These are phyloP conservation scores for Kluyveromyces dobzhanskii DNA, from an alignment of 805 yeast species.

Conservation along the genomic window DNA sequence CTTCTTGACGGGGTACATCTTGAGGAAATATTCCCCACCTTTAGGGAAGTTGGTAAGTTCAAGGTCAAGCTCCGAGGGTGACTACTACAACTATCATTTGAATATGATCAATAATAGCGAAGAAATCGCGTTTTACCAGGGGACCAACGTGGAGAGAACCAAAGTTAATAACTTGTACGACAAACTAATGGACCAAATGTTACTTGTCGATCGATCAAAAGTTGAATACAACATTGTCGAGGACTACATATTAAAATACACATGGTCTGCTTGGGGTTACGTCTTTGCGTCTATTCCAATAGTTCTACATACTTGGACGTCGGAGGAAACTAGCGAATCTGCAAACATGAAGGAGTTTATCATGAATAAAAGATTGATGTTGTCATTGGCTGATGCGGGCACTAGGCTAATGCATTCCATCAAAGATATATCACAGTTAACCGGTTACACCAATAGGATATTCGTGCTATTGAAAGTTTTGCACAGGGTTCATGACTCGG, in stretches of 20 bases:
- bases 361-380: conserved; percentile 82
- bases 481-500: conserved; percentile 68
- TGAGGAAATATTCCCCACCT: conserved; percentile 72
- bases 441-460: conserved; percentile 84
- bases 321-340: conserved; percentile 32
- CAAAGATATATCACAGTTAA: conserved; percentile 82
- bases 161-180: conserved; percentile 55
- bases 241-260: conserved; percentile 78
- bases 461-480: conserved; percentile 66
- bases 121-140: conserved; percentile 91
- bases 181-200: conserved; percentile 46
- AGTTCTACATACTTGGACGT: conserved; percentile 43
- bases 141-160: conserved; percentile 66
- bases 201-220: conserved; percentile 47
- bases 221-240: conserved; percentile 68
- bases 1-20: conserved; percentile 64
- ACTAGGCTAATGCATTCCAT: conserved; percentile 90
- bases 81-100: conserved; percentile 77
- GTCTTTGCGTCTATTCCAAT: conserved; percentile 86
- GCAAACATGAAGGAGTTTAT: conserved; percentile 79
- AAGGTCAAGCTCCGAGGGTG: conserved; percentile 77
- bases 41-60: conserved; percentile 69
- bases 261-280: conserved; percentile 96
- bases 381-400: conserved; percentile 92
- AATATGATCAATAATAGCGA: conserved; percentile 83